Percentiles rank a stretch among this genome's conserved stretches.
phyloP scores from a whole-genome alignment of 148 eudicot genomes.

The Rhododendron henanense region DNA sequence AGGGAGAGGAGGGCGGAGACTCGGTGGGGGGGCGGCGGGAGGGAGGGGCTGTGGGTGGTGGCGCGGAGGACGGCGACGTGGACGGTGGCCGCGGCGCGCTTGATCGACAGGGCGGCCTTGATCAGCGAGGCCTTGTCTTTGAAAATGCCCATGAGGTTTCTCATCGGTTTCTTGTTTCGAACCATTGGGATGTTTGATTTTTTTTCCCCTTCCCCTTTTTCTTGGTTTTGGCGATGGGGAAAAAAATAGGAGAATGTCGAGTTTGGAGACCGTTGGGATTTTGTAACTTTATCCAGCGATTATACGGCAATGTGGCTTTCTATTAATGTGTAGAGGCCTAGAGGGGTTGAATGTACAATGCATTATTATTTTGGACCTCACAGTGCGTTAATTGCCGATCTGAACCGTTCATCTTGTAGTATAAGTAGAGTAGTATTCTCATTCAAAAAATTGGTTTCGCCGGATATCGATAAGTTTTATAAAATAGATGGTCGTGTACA shows the following conservation, averaged over 20 bases:
- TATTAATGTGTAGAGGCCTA: not conserved
- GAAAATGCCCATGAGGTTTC: slow-evolving; percentile 40
- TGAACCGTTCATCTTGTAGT: no score
- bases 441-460: no score
- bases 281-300: not conserved
- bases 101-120: slow-evolving; percentile 45
- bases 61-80: slow-evolving; percentile 46
- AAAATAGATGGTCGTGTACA: no score
- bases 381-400: no score
- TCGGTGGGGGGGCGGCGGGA: slow-evolving; percentile 40
- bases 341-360: not conserved
- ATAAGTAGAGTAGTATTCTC: rapidly evolving
- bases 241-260: not conserved
- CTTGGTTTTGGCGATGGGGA: not conserved
- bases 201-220: not conserved
- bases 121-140: slow-evolving; percentile 62
- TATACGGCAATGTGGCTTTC: not conserved
- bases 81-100: slow-evolving; percentile 24
- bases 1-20: slow-evolving; percentile 33
- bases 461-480: no score
- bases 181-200: slow-evolving; percentile 16
- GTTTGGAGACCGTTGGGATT: slow-evolving; percentile 2
- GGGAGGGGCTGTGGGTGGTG: slow-evolving; percentile 41
- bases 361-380: no score
- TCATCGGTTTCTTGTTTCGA: slow-evolving; percentile 23